phyloP scores from a whole-genome alignment of 169 alveolate genomes.

The Cryptosporidium xiaoi region DNA sequence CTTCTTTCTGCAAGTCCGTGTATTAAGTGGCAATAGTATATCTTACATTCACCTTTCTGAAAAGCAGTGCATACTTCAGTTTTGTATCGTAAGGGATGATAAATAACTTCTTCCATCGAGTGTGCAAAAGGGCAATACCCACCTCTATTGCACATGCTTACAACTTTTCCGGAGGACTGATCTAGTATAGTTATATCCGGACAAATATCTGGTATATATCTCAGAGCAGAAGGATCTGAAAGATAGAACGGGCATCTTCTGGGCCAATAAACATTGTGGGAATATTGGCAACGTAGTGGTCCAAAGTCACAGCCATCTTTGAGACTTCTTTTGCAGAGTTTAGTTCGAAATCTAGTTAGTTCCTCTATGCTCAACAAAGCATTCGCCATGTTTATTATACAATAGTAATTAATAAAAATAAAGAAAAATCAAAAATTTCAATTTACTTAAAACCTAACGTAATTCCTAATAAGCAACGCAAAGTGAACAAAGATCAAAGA shows the following conservation, averaged over 20 bases:
- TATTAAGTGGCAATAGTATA: constrained; percentile 85
- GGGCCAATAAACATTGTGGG: constrained; percentile 87
- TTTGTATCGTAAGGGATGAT: constrained; percentile 86
- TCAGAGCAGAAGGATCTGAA: constrained; percentile 82
- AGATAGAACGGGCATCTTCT: constrained; percentile 87
- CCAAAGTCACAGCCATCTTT: constrained; percentile 86
- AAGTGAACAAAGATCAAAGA: background rate
- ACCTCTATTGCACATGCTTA: constrained; percentile 83
- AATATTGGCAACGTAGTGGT: constrained; percentile 85
- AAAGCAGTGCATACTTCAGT: constrained; percentile 83
- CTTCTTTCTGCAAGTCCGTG: constrained; percentile 88
- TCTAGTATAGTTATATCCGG: constrained; percentile 77
- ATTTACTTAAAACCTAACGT: constrained; percentile 34
- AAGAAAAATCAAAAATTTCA: constrained; percentile 4
- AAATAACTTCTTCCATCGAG: constrained; percentile 84
- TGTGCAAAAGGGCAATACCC: constrained; percentile 88
- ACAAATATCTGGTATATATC: constrained; percentile 86
- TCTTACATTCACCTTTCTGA: constrained; percentile 84
- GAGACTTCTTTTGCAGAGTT: constrained; percentile 83
- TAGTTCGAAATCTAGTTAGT: constrained; percentile 85
- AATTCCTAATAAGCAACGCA: background rate
- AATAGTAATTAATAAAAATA: background rate
- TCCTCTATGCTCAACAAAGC: constrained; percentile 86
- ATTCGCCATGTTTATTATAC: constrained; percentile 37
- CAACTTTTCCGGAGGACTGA: constrained; percentile 74